A percentile compares a stretch with the other conserved stretches of the same genome.
Evolutionary conservation across 2,329 filamentous ascomycete species (phyloP).

Genomic region (Ilyonectria robusta): DNA sequence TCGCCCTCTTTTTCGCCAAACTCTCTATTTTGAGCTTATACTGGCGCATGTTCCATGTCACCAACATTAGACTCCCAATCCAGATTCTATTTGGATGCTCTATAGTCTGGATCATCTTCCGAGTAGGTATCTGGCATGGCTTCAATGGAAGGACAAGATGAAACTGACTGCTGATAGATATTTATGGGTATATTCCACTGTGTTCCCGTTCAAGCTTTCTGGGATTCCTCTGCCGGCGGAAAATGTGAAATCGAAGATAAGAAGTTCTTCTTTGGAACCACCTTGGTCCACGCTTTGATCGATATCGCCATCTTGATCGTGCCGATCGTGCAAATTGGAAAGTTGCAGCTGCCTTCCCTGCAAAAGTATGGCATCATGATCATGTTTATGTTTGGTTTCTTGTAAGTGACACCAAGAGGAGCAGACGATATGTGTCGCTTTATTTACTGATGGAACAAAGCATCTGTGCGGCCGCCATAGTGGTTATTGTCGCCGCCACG

Average conservation of each 20-base stretch:
- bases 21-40: slow-evolving; percentile 49
- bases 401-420: slow-evolving; percentile 41
- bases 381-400: slow-evolving; percentile 50
- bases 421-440: not conserved
- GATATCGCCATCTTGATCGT: slow-evolving; percentile 50
- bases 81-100: slow-evolving; percentile 42
- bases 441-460: slow-evolving; percentile 17
- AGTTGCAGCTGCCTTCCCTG: slow-evolving; percentile 44
- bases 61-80: slow-evolving; percentile 46
- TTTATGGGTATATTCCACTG: slow-evolving; percentile 43
- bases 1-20: slow-evolving; percentile 47
- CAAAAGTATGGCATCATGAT: slow-evolving; percentile 48
- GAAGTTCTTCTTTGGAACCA: slow-evolving; percentile 53
- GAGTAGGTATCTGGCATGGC: slow-evolving; percentile 25
- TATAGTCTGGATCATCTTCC: slow-evolving; percentile 48
- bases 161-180: slow-evolving; percentile 33
- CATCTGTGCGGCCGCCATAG: slow-evolving; percentile 38
- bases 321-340: slow-evolving; percentile 49
- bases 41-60: slow-evolving; percentile 50
- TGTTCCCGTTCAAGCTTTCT: slow-evolving; percentile 38
- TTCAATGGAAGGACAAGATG: slow-evolving; percentile 4
- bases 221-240: slow-evolving; percentile 30
- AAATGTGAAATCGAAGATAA: slow-evolving; percentile 44
- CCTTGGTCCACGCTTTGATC: slow-evolving; percentile 49
- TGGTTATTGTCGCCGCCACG: slow-evolving; percentile 38